Percentiles rank a stretch among this genome's conserved stretches.
Evolutionary conservation across 148 eudicot genomes (phyloP).

Genomic region (Rhododendron simsii): DNA sequence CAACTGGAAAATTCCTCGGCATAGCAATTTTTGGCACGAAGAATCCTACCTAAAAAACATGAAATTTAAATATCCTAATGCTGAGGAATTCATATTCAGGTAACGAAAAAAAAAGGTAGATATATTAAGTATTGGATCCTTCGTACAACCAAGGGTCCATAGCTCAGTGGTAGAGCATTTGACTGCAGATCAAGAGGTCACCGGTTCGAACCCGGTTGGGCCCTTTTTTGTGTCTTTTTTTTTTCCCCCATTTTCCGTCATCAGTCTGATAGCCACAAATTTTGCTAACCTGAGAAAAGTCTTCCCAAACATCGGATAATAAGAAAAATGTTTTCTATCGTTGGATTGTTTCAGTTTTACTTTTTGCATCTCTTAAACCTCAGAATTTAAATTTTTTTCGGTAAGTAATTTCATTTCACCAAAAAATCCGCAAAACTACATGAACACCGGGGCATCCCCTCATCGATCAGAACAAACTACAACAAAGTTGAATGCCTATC

Average conservation of each 20-base stretch:
- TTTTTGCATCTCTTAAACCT: neutral
- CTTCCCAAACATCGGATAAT: neutral
- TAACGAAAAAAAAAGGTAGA: neutral
- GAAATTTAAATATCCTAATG: neutral
- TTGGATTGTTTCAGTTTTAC: neutral
- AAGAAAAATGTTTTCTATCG: neutral
- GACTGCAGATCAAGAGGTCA: slow-evolving; percentile 32
- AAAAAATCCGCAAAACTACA: too few relatives aligned
- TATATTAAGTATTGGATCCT: neutral
- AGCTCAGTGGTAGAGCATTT: slow-evolving; percentile 44
- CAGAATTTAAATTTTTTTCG: too few relatives aligned
- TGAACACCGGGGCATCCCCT: too few relatives aligned
- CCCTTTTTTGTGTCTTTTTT: neutral
- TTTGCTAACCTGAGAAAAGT: neutral
- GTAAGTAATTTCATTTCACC: too few relatives aligned
- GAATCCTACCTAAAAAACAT: too few relatives aligned
- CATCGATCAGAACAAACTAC: too few relatives aligned
- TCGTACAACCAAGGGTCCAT: slow-evolving; percentile 26
- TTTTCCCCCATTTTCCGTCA: neutral
- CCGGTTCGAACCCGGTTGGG: slow-evolving; percentile 33
- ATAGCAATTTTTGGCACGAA: too few relatives aligned
- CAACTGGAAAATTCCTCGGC: too few relatives aligned
- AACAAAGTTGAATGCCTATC: too few relatives aligned
- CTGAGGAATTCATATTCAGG: neutral
- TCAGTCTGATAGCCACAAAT: neutral